phyloP scores from a whole-genome alignment of 2,329 filamentous ascomycete genomes.

The Fragosphaeria purpurea region DNA sequence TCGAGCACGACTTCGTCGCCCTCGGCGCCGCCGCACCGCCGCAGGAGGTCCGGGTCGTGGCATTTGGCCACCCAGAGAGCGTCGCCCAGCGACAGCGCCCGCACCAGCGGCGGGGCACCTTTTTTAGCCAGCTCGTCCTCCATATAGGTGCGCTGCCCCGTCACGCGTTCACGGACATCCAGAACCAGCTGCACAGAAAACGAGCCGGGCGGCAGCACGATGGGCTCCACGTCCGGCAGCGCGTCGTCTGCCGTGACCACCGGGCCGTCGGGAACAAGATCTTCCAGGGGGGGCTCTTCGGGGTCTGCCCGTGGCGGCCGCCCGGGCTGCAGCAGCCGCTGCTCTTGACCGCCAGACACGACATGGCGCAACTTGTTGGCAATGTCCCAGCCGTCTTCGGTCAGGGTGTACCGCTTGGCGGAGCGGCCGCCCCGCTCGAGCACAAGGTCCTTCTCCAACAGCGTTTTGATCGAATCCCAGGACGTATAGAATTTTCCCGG shows the following conservation, averaged over 20 bases:
- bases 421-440: conserved; percentile 62
- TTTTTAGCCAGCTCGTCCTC: conserved; percentile 59
- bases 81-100: conserved; percentile 63
- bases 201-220: conserved; percentile 50
- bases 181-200: conserved; percentile 66
- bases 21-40: conserved; percentile 42
- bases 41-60: conserved; percentile 46
- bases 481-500: conserved; percentile 65
- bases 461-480: conserved; percentile 73
- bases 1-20: conserved; percentile 66
- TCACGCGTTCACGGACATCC: conserved; percentile 61
- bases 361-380: conserved; percentile 52
- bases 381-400: conserved; percentile 70
- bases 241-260: conserved; percentile 13
- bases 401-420: conserved; percentile 56
- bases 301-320: too few relatives aligned
- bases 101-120: conserved; percentile 55
- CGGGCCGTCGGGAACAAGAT: conserved; percentile 7
- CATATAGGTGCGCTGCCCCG: conserved; percentile 67
- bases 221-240: conserved; percentile 45
- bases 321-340: neutral
- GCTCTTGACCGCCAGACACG: neutral
- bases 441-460: conserved; percentile 63
- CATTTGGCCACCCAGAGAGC: conserved; percentile 71
- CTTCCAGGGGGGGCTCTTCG: neutral